Percentiles rank a stretch among this genome's conserved stretches.
phyloP scores from a whole-genome alignment of 768 basidiomycete species.

The Leccinum broughii region DNA sequence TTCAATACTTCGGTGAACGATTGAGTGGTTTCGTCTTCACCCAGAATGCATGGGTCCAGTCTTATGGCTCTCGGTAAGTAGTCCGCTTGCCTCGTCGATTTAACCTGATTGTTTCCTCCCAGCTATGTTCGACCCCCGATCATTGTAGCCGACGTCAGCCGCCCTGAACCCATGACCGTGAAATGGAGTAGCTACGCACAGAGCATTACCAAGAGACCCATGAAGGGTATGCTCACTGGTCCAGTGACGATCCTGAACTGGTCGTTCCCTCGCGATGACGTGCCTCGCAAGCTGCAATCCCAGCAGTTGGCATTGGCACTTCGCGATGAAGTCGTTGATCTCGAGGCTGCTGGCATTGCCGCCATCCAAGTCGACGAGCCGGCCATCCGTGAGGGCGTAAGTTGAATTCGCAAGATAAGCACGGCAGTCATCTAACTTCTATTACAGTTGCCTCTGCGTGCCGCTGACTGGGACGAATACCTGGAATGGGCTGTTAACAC shows the following conservation, averaged over 20 bases:
- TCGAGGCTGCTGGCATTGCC: constrained; percentile 93
- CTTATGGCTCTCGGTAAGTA: constrained; percentile 93
- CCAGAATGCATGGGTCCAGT: constrained; percentile 98
- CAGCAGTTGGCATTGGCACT: constrained; percentile 98
- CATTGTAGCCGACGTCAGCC: constrained; percentile 96
- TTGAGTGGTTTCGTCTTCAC: constrained; percentile 96
- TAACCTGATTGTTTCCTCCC: constrained; percentile 11
- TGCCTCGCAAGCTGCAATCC: constrained; percentile 93
- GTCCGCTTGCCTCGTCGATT: constrained; percentile 5
- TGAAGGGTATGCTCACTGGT: constrained; percentile 99
- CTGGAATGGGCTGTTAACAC: constrained; percentile 98
- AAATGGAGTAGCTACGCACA: constrained; percentile 97
- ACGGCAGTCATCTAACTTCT: constrained; percentile 2
- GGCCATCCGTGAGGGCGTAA: constrained; percentile 96
- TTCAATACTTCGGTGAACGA: constrained; percentile 99
- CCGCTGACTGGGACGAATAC: constrained; percentile 94
- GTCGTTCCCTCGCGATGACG: constrained; percentile 99
- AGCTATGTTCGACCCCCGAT: constrained; percentile 98
- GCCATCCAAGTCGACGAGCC: constrained; percentile 99
- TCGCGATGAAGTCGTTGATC: constrained; percentile 96
- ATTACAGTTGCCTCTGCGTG: constrained; percentile 86
- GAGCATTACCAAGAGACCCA: constrained; percentile 86
- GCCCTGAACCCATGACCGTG: constrained; percentile 91
- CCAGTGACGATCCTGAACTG: constrained; percentile 99
- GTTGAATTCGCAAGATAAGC: constrained; percentile 28